Percentiles rank a stretch among this genome's conserved stretches.
Evolutionary conservation across 139 green algal species (phyloP).

Genomic region (Chloropicon primus): DNA sequence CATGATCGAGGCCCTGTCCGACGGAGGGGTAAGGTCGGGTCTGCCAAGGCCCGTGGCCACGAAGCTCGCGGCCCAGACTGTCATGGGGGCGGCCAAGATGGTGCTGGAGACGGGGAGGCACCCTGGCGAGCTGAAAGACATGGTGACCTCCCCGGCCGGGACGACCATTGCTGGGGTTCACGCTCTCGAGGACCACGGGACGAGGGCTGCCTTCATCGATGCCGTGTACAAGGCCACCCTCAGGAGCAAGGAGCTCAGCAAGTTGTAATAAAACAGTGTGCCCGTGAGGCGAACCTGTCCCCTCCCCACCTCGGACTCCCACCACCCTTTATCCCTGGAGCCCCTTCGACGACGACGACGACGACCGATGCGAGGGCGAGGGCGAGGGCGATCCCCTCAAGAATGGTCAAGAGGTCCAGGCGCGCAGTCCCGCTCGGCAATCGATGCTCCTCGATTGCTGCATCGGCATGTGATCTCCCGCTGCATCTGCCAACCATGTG

Average conservation of each 20-base stretch:
- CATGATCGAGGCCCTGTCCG: slow-evolving; percentile 87
- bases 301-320: no score
- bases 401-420: no score
- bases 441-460: no score
- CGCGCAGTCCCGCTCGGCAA: no score
- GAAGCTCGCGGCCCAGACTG: slow-evolving; percentile 61
- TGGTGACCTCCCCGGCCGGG: slow-evolving; percentile 54
- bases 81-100: slow-evolving; percentile 89
- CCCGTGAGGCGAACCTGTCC: not conserved
- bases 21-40: slow-evolving; percentile 76
- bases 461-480: no score
- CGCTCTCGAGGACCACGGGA: slow-evolving; percentile 72
- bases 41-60: slow-evolving; percentile 73
- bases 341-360: no score
- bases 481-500: no score
- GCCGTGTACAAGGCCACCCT: slow-evolving; percentile 69
- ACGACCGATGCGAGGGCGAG: no score
- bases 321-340: no score
- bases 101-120: slow-evolving; percentile 89
- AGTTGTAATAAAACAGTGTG: slow-evolving; percentile 17
- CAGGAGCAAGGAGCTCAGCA: slow-evolving; percentile 62
- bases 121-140: slow-evolving; percentile 80
- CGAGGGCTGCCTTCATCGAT: slow-evolving; percentile 72
- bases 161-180: slow-evolving; percentile 90
- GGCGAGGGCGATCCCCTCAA: no score